Evolutionary conservation across 139 green algal species (phyloP).

Genomic region (Chlorella sp.): DNA sequence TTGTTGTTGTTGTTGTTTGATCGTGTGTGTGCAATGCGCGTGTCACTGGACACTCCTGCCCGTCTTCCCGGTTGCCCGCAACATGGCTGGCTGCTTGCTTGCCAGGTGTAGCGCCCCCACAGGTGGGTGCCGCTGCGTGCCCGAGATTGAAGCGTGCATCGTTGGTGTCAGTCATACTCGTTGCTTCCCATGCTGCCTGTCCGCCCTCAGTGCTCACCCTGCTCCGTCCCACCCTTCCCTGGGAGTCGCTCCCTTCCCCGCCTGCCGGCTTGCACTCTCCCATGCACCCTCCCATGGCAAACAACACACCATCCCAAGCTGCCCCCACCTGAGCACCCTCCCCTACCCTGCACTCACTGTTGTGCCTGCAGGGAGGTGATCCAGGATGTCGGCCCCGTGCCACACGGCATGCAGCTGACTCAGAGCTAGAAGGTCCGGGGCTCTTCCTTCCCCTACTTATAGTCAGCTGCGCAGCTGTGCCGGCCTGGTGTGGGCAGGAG

Average conservation of each 20-base stretch:
- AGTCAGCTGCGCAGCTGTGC: too few relatives aligned
- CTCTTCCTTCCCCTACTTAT: too few relatives aligned
- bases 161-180: neutral
- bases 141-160: too few relatives aligned
- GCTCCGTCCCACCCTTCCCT: too few relatives aligned
- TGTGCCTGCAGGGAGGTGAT: conserved; percentile 41
- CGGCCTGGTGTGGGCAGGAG: too few relatives aligned
- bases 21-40: too few relatives aligned
- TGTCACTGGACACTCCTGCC: too few relatives aligned
- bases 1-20: neutral
- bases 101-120: neutral
- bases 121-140: neutral
- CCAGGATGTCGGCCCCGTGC: conserved; percentile 41
- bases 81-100: neutral
- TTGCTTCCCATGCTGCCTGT: neutral
- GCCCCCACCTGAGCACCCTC: neutral
- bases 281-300: too few relatives aligned
- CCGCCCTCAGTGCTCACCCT: too few relatives aligned
- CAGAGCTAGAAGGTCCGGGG: conserved; percentile 23
- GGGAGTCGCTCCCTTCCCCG: too few relatives aligned
- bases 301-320: neutral
- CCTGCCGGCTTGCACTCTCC: too few relatives aligned
- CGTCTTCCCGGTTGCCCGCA: too few relatives aligned
- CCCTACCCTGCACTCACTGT: neutral
- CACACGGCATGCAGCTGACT: conserved; percentile 8